Percentiles rank a stretch among this genome's conserved stretches.
These are phyloP conservation scores for Andrographis paniculata DNA, from an alignment of 305 asterid species.

Conservation along the genomic window DNA sequence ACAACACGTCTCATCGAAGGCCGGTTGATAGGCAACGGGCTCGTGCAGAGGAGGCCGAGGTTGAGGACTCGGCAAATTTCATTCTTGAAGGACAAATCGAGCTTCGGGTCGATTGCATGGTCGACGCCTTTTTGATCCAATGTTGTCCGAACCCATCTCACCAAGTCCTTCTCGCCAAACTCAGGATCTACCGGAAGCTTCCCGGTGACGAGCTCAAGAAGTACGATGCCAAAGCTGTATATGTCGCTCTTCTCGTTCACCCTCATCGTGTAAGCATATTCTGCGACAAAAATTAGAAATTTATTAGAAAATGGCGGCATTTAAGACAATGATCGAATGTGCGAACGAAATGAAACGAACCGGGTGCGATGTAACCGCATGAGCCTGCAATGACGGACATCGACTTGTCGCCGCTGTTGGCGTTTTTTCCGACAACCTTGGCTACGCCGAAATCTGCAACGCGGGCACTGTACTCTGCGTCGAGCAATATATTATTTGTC, in stretches of 20 bases:
- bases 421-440: conserved; percentile 51
- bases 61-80: conserved; percentile 58
- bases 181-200: conserved; percentile 71
- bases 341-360: conserved; percentile 26
- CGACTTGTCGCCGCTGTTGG: conserved; percentile 51
- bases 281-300: conserved; percentile 23
- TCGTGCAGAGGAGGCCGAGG: conserved; percentile 82
- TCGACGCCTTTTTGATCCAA: conserved; percentile 63
- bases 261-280: conserved; percentile 78
- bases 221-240: conserved; percentile 65
- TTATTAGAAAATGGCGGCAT: background rate
- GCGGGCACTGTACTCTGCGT: conserved; percentile 74
- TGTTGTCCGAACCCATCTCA: conserved; percentile 65
- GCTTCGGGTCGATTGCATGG: conserved; percentile 59
- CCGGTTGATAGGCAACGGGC: conserved; percentile 81
- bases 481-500: conserved; percentile 79
- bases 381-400: conserved; percentile 96
- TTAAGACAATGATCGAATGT: background rate
- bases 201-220: conserved; percentile 72
- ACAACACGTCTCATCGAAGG: conserved; percentile 90
- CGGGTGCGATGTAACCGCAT: conserved; percentile 92
- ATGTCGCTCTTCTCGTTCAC: conserved; percentile 88
- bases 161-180: conserved; percentile 78
- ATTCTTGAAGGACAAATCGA: conserved; percentile 60
- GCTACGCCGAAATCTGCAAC: conserved; percentile 91